Evolutionary conservation across 2,329 filamentous ascomycete genomes (phyloP), one percentile per base, ranked within the genome.

Genomic region (Meredithiella fracta): DNA sequence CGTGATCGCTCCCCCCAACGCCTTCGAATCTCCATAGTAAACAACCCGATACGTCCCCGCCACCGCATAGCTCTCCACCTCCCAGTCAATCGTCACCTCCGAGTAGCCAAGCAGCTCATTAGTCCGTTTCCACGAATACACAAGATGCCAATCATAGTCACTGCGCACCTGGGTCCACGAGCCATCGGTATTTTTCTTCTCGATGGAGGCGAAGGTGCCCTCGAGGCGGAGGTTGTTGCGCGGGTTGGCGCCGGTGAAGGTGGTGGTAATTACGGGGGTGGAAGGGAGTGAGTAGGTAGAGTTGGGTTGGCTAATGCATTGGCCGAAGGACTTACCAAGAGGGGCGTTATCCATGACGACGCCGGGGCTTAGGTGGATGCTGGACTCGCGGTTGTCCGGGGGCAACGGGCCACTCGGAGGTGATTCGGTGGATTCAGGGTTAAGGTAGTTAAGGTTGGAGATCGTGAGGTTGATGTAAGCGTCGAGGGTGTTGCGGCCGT

Each of bases 11-110:
- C 73, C 78, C 26, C 77, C 64, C 4, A 57, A 37, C 15, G 72
- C 72, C 76, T 90, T 96, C 2, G 79, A 73, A 68, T 96, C 89
- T 0, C 91, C 91, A 68, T 82, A 91, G 65, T 96, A 97, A 69
- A 74, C 79, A 49, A 94, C 68, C 23, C 89, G 73, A 68, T 95
- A 97, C 51, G 76, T 79, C 0, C 90, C 90, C 1, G 67, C 68
- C 58, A 73, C 71, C 20, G 74, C 75, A 60, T 75, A 63, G 15
- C 67, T 65, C 9, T 60, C 62, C 37, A 67, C 68, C 67, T 89
- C 82, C 90, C 90, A 96, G 51, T 74, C 74, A 50, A 95, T 73
- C 1, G 72, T 79, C 1, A 87, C 89, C 64, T 86, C 77, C 64
- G 86, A 94, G 37, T 82, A 83, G 0, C 83, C 89, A 23, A 86